Evolutionary conservation across 306 rosid genomes (phyloP).

Genomic region (Rosa multiflora): DNA sequence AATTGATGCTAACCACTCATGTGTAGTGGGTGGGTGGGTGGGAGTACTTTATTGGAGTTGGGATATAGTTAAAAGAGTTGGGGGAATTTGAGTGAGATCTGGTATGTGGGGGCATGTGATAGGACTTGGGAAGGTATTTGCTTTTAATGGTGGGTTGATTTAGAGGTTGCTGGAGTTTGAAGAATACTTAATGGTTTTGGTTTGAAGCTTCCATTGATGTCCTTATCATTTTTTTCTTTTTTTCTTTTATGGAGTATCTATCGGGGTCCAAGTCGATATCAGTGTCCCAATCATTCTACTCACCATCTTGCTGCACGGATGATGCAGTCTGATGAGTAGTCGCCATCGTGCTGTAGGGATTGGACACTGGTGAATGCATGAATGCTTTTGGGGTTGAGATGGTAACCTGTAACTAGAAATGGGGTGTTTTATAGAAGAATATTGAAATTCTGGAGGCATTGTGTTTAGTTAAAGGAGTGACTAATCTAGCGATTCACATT

Average conservation of each 20-base stretch:
- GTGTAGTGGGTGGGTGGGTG: constrained; percentile 24
- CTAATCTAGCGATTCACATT: too few species aligned
- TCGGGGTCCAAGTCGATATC: neutral
- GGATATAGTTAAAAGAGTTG: constrained; percentile 8
- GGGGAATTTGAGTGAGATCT: constrained; percentile 9
- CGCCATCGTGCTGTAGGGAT: neutral
- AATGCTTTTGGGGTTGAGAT: neutral
- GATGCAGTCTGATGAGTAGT: neutral
- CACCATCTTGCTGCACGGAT: neutral
- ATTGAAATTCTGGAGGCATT: neutral
- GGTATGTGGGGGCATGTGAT: constrained; percentile 33
- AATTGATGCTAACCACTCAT: constrained; percentile 19
- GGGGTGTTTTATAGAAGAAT: neutral
- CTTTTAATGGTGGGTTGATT: constrained; percentile 2
- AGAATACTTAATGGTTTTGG: neutral
- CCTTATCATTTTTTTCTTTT: neutral
- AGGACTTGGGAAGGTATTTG: constrained; percentile 19
- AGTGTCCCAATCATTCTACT: neutral
- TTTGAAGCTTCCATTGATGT: neutral
- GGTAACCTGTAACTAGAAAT: neutral
- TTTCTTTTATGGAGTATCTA: neutral
- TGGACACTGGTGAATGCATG: neutral
- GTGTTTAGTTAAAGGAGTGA: too few species aligned
- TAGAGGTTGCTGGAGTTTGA: neutral
- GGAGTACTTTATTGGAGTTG: constrained; percentile 24